Evolutionary conservation across 768 basidiomycete genomes (phyloP).

Genomic region (Crucibulum laeve): DNA sequence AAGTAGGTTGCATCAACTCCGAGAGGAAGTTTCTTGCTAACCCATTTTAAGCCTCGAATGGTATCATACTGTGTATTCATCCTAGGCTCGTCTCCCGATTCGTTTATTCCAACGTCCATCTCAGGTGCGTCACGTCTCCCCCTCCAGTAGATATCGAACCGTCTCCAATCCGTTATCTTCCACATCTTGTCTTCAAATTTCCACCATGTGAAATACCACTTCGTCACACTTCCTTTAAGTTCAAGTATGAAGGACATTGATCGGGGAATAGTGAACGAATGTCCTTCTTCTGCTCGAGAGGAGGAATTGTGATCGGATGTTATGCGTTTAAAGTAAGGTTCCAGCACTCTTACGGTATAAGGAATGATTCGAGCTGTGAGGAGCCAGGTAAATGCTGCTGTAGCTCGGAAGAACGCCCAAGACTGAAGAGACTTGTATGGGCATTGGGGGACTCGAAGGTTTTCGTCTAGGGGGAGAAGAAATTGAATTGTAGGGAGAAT

Average conservation of each 20-base stretch:
- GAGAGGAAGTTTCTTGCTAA: background rate
- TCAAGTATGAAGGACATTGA: background rate
- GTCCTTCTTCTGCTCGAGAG: background rate
- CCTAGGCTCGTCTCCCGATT: no score
- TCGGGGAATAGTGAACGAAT: background rate
- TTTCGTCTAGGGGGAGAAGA: background rate
- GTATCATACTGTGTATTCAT: background rate
- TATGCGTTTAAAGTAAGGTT: background rate
- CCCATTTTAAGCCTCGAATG: background rate
- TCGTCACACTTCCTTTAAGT: background rate
- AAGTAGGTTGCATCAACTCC: background rate
- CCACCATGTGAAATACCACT: background rate
- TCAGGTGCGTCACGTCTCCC: background rate
- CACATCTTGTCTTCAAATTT: background rate
- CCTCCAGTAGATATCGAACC: background rate
- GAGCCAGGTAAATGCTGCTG: background rate
- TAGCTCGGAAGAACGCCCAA: conserved; percentile 2
- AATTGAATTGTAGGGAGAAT: conserved; percentile 7
- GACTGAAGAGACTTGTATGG: conserved; percentile 13
- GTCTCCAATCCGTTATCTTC: background rate
- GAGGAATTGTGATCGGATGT: background rate
- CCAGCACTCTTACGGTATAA: background rate
- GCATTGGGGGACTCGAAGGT: conserved; percentile 2
- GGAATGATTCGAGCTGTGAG: background rate
- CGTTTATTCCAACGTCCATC: no score